Evolutionary conservation across 1,139 yeast genomes (phyloP), one percentile per base, ranked within the genome.

Genomic region (Suhomyces chickasaworum): DNA sequence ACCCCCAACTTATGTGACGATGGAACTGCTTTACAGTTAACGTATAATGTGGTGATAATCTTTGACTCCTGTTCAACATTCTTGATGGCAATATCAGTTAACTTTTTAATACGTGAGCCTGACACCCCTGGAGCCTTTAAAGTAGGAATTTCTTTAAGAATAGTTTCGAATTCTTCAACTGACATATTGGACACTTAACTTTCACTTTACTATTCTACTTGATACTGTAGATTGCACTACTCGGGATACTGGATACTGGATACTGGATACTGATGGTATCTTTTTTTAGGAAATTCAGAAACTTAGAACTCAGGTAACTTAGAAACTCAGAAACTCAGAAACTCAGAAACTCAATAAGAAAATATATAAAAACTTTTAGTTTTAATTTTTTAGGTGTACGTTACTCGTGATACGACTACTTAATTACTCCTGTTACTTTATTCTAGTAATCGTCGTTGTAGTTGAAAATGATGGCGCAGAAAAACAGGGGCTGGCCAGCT

Each of bases 121-220:
- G 97, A 90, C 47, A 93, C 95, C 50, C 99, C 98, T 18, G 95
- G 95, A 22, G 97, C 84, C 68, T 89, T 89, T 54, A 89, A 75
- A 18, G 81, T 75, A 51, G 85, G 80, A 53, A 91, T 77, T 63
- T 91, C 95, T 57, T 82, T 83, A 59, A 91, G 75, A 50, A 85
- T 78, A 51, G 74, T 68, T 66, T 85, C 87, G 66, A 89, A 88
- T 57, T 83, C 84, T 64, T 83, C 84, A 57, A 75, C 64, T 29
- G 72, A 61, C 73, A 68, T 69, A 25, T 37, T 45, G 39, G 18
- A 23, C 39, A 16, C 27, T 29, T 15, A 16, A 15, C 16, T 41
- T 33, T 15, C 21, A 15, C 16, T 41, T 33, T 31, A 31, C 30
- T 30, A 36, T 38, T 38, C 40, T 41, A 41, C 42, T 45, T 13